Conservation (phyloP, 495 filamentous ascomycete genomes). For the Evernia prunastri region DNA sequence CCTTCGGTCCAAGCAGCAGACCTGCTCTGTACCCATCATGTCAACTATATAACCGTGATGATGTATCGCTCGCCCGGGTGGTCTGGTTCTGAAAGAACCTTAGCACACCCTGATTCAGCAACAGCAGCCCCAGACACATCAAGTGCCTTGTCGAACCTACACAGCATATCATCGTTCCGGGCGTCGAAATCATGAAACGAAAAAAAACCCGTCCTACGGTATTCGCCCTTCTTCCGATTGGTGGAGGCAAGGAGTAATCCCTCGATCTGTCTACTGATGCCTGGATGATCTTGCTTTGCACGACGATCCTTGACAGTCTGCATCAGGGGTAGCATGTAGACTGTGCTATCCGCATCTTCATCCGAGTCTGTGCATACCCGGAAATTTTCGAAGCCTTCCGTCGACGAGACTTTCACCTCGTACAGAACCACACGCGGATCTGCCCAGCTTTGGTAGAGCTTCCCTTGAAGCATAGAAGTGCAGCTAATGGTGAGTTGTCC, state of each 20-base stretch:
- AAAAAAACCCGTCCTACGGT: constrained; percentile 10
- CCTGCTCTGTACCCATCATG: no score
- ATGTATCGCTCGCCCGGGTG: background rate
- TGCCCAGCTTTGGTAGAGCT: background rate
- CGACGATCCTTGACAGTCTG: no score
- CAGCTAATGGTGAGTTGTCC: constrained; percentile 2
- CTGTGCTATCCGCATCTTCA: no score
- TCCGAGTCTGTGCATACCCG: no score
- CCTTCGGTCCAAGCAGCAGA: no score
- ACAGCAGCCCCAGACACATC: background rate
- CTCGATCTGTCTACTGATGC: background rate
- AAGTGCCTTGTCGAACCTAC: background rate
- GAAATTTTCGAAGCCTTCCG: no score
- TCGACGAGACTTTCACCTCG: no score
- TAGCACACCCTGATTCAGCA: background rate
- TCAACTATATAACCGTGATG: background rate
- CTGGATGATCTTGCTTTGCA: no score
- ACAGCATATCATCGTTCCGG: no score
- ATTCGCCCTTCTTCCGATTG: constrained; percentile 2
- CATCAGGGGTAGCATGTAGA: no score
- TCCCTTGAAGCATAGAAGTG: constrained; percentile 6
- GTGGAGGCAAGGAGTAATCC: constrained; percentile 4
- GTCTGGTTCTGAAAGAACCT: background rate
- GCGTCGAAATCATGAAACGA: background rate
- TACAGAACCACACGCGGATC: no score